phyloP scores from a whole-genome alignment of 2,329 filamentous ascomycete genomes.

The Ceratocystiopsis brevicomis region DNA sequence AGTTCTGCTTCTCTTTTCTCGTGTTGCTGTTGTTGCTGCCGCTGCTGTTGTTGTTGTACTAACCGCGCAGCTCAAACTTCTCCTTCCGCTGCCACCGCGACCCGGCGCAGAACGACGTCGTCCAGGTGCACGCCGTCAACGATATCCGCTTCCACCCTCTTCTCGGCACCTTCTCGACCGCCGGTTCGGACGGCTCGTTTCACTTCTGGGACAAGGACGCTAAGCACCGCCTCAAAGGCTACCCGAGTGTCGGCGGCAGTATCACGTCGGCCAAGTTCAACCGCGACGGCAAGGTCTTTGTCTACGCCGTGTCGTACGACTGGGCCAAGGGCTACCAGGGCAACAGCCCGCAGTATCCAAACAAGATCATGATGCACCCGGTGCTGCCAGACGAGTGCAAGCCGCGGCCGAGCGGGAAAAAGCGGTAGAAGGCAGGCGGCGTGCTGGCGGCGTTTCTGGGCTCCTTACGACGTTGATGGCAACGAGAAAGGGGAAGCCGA shows the following conservation, averaged over 20 bases:
- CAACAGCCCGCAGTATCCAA: slow-evolving; percentile 57
- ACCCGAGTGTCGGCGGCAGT: slow-evolving; percentile 62
- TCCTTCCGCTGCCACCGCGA: slow-evolving; percentile 98
- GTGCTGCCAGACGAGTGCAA: slow-evolving; percentile 45
- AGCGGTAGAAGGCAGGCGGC: slow-evolving; percentile 21
- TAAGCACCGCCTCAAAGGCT: slow-evolving; percentile 79
- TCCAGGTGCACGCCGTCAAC: slow-evolving; percentile 89
- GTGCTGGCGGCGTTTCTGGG: too few species aligned
- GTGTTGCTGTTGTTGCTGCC: too few species aligned
- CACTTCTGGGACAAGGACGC: slow-evolving; percentile 92
- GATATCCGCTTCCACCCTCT: slow-evolving; percentile 93
- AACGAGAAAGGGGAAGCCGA: too few species aligned
- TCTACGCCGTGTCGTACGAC: slow-evolving; percentile 85
- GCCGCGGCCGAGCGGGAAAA: slow-evolving; percentile 39
- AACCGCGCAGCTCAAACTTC: slow-evolving; percentile 55
- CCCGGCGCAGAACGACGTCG: slow-evolving; percentile 51
- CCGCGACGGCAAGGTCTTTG: slow-evolving; percentile 62
- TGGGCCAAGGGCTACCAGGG: slow-evolving; percentile 91
- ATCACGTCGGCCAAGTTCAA: slow-evolving; percentile 29
- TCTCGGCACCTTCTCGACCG: slow-evolving; percentile 96
- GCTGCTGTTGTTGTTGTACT: neutral
- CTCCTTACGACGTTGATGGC: too few species aligned
- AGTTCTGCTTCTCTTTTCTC: neutral
- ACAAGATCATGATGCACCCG: slow-evolving; percentile 73
- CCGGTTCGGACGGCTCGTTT: slow-evolving; percentile 89